Percentiles rank a stretch among this genome's conserved stretches.
Evolutionary conservation across 2,329 filamentous ascomycete genomes (phyloP).

Genomic region (Fusarium sterilihyphosum): DNA sequence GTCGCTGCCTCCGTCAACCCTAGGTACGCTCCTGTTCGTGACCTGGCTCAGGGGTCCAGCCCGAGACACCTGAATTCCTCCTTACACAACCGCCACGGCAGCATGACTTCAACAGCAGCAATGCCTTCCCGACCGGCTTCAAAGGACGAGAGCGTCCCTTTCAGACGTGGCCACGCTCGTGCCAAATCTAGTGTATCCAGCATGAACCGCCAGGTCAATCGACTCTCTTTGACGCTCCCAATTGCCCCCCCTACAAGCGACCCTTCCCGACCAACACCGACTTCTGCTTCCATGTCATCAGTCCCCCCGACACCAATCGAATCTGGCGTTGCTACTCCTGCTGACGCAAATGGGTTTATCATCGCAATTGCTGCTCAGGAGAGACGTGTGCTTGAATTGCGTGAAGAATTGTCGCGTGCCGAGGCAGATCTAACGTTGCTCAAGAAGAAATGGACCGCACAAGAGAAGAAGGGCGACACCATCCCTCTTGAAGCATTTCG

Average conservation of each 20-base stretch:
- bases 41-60: slow-evolving; percentile 21
- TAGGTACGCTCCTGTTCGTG: slow-evolving; percentile 22
- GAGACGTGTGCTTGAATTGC: slow-evolving; percentile 86
- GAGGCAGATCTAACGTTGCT: slow-evolving; percentile 79
- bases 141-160: slow-evolving; percentile 52
- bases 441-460: slow-evolving; percentile 84
- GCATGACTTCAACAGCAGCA: slow-evolving; percentile 30
- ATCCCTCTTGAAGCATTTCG: slow-evolving; percentile 64
- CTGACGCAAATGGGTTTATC: slow-evolving; percentile 75
- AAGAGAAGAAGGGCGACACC: slow-evolving; percentile 80
- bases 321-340: slow-evolving; percentile 55
- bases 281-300: slow-evolving; percentile 51
- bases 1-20: slow-evolving; percentile 16
- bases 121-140: slow-evolving; percentile 53
- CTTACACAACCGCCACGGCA: slow-evolving; percentile 30
- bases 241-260: slow-evolving; percentile 64
- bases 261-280: slow-evolving; percentile 62
- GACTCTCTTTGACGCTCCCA: slow-evolving; percentile 70
- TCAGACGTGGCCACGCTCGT: slow-evolving; percentile 56
- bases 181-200: slow-evolving; percentile 62
- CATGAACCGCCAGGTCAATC: slow-evolving; percentile 59
- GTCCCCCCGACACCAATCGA: slow-evolving; percentile 63
- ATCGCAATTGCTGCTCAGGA: slow-evolving; percentile 94
- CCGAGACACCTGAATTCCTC: slow-evolving; percentile 18
- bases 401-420: slow-evolving; percentile 86